Evolutionary conservation across 495 filamentous ascomycete genomes (phyloP).

Genomic region (Mytilinidion resinicola): DNA sequence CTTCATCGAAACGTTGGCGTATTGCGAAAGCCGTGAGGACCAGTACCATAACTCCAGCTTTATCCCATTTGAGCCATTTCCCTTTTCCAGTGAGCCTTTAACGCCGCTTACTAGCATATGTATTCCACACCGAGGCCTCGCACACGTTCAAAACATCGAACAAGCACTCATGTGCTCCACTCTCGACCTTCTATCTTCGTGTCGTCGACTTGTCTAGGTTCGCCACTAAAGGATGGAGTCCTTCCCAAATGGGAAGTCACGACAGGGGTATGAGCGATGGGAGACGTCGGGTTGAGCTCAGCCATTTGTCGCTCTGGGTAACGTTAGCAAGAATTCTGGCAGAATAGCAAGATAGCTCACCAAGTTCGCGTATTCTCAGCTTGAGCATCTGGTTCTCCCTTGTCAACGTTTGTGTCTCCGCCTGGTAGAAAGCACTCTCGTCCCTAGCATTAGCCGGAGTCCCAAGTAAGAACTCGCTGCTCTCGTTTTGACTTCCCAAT

Average conservation of each 20-base stretch:
- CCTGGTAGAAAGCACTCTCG: conserved; percentile 84
- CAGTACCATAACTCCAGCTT: too few relatives aligned
- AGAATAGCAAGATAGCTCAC: conserved; percentile 37
- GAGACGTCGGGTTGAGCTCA: conserved; percentile 17
- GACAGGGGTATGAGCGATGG: conserved; percentile 19
- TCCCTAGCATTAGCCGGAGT: conserved; percentile 42
- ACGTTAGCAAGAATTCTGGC: not conserved
- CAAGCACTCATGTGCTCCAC: too few relatives aligned
- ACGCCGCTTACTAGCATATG: too few relatives aligned
- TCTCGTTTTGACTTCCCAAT: conserved; percentile 24
- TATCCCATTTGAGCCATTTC: too few relatives aligned
- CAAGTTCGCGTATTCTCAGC: conserved; percentile 75
- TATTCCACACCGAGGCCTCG: too few relatives aligned
- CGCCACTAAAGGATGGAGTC: not conserved
- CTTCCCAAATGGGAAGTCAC: conserved; percentile 6
- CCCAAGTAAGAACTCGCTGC: conserved; percentile 27
- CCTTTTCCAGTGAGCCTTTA: too few relatives aligned
- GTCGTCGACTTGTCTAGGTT: too few relatives aligned
- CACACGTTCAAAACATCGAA: too few relatives aligned
- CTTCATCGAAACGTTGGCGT: too few relatives aligned
- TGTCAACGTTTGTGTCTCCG: conserved; percentile 77
- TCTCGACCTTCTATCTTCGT: too few relatives aligned
- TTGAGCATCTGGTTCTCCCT: conserved; percentile 93
- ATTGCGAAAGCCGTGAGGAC: too few relatives aligned
- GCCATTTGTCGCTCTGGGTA: conserved; percentile 21